These are phyloP conservation scores for Myriosclerotinia curreyana DNA, from an alignment of 2,329 filamentous ascomycete genomes.

Conservation along the genomic window DNA sequence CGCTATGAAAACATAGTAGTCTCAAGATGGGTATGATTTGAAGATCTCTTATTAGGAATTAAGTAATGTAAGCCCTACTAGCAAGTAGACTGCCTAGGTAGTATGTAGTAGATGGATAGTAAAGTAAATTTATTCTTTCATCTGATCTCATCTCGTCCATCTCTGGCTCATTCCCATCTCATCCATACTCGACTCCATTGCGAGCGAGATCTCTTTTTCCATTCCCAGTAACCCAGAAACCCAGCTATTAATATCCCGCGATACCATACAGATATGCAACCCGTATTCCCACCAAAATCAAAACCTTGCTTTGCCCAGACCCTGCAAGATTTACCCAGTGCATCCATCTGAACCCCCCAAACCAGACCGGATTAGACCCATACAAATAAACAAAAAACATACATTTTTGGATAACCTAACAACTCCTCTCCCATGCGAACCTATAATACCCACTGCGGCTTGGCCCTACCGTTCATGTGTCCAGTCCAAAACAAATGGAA, in stretches of 20 bases:
- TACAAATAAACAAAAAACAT: slow-evolving; percentile 5
- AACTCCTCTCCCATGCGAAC: slow-evolving; percentile 19
- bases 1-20: neutral
- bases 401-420: slow-evolving; percentile 9
- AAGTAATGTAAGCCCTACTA: slow-evolving; percentile 2
- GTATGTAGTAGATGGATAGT: slow-evolving; percentile 5
- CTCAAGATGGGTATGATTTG: neutral
- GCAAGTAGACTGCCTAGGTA: neutral
- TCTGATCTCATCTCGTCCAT: slow-evolving; percentile 15
- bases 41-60: slow-evolving; percentile 16
- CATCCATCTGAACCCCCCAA: slow-evolving; percentile 3
- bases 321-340: slow-evolving; percentile 7
- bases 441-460: slow-evolving; percentile 11
- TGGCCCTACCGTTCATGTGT: slow-evolving; percentile 5
- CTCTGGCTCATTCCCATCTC: slow-evolving; percentile 11
- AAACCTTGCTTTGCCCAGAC: slow-evolving; percentile 1
- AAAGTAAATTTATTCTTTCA: slow-evolving; percentile 16
- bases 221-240: slow-evolving; percentile 1
- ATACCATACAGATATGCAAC: slow-evolving; percentile 13
- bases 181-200: neutral
- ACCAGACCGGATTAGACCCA: slow-evolving; percentile 1
- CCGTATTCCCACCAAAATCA: slow-evolving; percentile 12
- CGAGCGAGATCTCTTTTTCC: slow-evolving; percentile 1
- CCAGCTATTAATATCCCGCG: slow-evolving; percentile 13
- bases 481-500: slow-evolving; percentile 10